phyloP scores from a whole-genome alignment of 2,329 filamentous ascomycete genomes.

The Hypomyces perniciosus region DNA sequence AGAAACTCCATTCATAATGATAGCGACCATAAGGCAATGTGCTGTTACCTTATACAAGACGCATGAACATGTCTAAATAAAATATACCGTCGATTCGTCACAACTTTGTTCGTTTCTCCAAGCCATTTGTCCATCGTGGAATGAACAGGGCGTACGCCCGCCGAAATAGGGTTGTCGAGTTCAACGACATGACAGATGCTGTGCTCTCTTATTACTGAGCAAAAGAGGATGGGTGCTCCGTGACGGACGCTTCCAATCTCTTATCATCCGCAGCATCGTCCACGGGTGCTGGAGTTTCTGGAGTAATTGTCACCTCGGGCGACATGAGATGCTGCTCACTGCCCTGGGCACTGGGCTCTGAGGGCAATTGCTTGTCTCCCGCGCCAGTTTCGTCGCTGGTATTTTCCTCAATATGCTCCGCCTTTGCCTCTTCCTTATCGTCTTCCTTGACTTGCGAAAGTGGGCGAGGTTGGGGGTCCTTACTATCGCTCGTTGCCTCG shows the following conservation, averaged over 20 bases:
- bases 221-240: conserved; percentile 29
- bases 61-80: too few relatives aligned
- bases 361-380: conserved; percentile 1
- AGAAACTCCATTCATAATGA: too few relatives aligned
- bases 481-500: conserved; percentile 17
- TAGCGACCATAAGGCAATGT: too few relatives aligned
- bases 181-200: neutral
- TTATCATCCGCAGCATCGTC: conserved; percentile 35
- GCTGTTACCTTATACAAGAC: too few relatives aligned
- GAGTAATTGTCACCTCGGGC: conserved; percentile 43
- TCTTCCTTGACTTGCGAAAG: conserved; percentile 34
- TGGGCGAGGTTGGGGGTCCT: conserved; percentile 19
- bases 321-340: conserved; percentile 20
- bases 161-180: too few relatives aligned
- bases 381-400: conserved; percentile 1
- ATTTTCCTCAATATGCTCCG: conserved; percentile 26
- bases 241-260: conserved; percentile 36
- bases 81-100: too few relatives aligned
- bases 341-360: neutral
- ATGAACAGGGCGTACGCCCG: too few relatives aligned
- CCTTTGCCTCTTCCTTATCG: conserved; percentile 28
- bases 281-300: conserved; percentile 39
- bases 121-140: too few relatives aligned
- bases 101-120: too few relatives aligned
- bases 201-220: conserved; percentile 23